Percentiles rank a stretch among this genome's conserved stretches.
Evolutionary conservation across 345 rosid species (phyloP).

Genomic region (Salix brachista): DNA sequence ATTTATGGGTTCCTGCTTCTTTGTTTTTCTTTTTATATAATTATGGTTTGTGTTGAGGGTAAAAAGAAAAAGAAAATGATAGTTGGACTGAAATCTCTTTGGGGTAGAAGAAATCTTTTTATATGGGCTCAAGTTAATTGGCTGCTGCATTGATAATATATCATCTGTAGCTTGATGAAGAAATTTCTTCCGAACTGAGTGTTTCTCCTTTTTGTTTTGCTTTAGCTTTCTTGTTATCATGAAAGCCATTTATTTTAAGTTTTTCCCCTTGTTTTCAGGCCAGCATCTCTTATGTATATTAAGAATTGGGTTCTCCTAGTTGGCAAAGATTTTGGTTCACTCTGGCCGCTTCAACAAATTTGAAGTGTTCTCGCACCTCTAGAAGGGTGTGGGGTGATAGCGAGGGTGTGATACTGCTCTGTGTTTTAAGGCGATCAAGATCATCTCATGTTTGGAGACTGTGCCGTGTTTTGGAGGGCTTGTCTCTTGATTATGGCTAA

Average conservation of each 20-base stretch:
- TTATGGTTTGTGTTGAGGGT: too few species aligned
- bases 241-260: not conserved
- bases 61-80: too few species aligned
- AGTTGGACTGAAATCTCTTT: too few species aligned
- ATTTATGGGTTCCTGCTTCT: too few species aligned
- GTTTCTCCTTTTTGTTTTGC: too few species aligned
- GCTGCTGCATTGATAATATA: too few species aligned
- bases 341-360: conserved; percentile 90
- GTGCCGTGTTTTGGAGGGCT: conserved; percentile 79
- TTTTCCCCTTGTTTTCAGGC: conserved; percentile 33
- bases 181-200: too few species aligned
- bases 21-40: too few species aligned
- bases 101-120: too few species aligned
- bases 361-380: conserved; percentile 85
- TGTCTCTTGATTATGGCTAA: conserved; percentile 98
- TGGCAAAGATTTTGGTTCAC: conserved; percentile 44
- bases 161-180: too few species aligned
- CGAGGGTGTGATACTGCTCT: conserved; percentile 44
- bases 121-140: too few species aligned
- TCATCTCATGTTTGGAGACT: conserved; percentile 88
- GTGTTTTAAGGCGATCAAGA: conserved; percentile 64
- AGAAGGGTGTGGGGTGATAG: conserved; percentile 84
- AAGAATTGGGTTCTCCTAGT: conserved; percentile 43
- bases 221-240: not conserved
- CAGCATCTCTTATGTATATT: conserved; percentile 29